A percentile compares a stretch with the other conserved stretches of the same genome.
Evolutionary conservation across 2,329 filamentous ascomycete genomes (phyloP).

Genomic region (Lecanicillium sp.): DNA sequence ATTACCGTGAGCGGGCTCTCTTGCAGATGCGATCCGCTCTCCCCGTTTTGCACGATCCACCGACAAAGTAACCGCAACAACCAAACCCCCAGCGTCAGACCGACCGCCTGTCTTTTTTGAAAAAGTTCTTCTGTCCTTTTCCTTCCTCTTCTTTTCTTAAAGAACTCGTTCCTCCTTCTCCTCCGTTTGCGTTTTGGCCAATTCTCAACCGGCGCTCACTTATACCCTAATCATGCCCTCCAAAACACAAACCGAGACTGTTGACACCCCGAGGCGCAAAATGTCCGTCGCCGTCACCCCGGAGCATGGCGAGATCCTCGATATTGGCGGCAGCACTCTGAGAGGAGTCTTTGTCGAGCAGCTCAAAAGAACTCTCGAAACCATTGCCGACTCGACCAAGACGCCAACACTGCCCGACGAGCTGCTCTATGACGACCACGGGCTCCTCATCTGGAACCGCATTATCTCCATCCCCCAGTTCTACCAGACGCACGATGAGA

Average conservation of each 20-base stretch:
- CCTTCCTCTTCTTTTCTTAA: background rate
- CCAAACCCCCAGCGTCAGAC: background rate
- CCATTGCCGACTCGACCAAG: constrained; percentile 19
- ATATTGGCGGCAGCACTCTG: constrained; percentile 35
- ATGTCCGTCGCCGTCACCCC: constrained; percentile 15
- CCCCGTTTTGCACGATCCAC: constrained; percentile 5
- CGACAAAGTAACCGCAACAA: constrained; percentile 5
- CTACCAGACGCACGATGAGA: constrained; percentile 38
- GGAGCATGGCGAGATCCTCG: constrained; percentile 28
- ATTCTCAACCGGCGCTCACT: constrained; percentile 14
- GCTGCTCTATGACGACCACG: constrained; percentile 33
- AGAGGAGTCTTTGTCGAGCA: constrained; percentile 22
- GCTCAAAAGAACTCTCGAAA: constrained; percentile 22
- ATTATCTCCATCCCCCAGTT: constrained; percentile 35
- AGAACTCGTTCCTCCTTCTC: background rate
- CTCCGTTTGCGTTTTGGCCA: too few species aligned
- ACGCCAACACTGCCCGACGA: constrained; percentile 33
- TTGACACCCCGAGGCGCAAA: background rate
- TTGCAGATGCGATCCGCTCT: constrained; percentile 5
- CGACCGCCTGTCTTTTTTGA: too few species aligned
- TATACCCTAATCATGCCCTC: constrained; percentile 1
- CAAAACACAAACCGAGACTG: background rate
- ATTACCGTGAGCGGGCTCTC: background rate
- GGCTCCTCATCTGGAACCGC: constrained; percentile 34
- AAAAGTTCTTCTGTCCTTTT: background rate